These are phyloP conservation scores for Ulvella scutata DNA, from an alignment of 139 green algal species.

Conservation along the genomic window DNA sequence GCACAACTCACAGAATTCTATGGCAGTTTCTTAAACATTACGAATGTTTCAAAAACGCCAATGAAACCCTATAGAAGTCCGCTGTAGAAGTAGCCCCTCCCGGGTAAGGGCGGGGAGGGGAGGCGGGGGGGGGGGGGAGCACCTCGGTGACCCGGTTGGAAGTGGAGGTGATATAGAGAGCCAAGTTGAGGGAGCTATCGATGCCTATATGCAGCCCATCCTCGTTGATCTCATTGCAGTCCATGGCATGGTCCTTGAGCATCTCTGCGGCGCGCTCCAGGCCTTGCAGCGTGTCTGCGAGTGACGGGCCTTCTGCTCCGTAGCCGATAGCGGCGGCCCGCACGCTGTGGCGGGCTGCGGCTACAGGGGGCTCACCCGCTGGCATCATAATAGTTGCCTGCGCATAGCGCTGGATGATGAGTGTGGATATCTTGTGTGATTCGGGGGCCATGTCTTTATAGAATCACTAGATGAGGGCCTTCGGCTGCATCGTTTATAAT, in stretches of 20 bases:
- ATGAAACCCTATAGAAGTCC: too few species aligned
- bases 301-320: neutral
- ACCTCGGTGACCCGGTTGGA: neutral
- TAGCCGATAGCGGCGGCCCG: neutral
- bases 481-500: too few species aligned
- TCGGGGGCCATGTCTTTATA: too few species aligned
- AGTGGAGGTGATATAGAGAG: neutral
- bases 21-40: too few species aligned
- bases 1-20: too few species aligned
- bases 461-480: too few species aligned
- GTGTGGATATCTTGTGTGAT: too few species aligned
- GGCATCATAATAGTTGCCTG: neutral
- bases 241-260: neutral
- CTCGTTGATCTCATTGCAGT: neutral
- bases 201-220: neutral
- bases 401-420: too few species aligned
- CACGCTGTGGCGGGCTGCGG: neutral
- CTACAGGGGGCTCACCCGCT: neutral
- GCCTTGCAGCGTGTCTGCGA: neutral
- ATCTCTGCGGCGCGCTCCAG: neutral
- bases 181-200: neutral
- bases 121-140: neutral
- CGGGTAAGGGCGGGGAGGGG: too few species aligned
- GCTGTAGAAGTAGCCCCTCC: too few species aligned
- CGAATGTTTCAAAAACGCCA: too few species aligned